Conservation (phyloP, 352 stramenopile genomes). For the Hyaloperonospora arabidopsidis region DNA sequence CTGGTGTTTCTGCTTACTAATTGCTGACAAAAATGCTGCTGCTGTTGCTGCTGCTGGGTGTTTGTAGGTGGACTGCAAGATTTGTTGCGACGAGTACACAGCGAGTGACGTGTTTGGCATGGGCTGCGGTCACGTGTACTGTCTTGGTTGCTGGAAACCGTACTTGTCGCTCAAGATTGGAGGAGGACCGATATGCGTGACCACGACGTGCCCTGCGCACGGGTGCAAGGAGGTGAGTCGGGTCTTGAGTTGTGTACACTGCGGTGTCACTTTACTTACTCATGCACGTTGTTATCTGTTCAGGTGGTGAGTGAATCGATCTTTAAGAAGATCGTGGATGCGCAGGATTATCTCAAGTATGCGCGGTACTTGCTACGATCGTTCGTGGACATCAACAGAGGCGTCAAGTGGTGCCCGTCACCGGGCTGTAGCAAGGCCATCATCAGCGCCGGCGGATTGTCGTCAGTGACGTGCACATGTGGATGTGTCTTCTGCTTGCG, state of each 20-base stretch:
- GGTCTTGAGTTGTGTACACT: background rate
- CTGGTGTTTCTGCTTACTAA: background rate
- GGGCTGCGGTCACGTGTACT: conserved; percentile 97
- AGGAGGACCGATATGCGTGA: conserved; percentile 91
- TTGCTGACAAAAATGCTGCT: conserved; percentile 1
- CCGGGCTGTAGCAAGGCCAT: conserved; percentile 94
- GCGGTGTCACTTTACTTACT: background rate
- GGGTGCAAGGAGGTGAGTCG: conserved; percentile 87
- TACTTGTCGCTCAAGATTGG: conserved; percentile 83
- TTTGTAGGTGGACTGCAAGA: conserved; percentile 73
- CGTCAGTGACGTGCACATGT: conserved; percentile 75
- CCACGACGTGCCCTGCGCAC: conserved; percentile 92
- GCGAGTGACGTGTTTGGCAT: conserved; percentile 81
- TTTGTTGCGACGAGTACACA: conserved; percentile 91
- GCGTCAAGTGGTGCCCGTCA: conserved; percentile 95
- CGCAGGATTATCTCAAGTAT: conserved; percentile 84
- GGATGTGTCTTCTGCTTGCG: conserved; percentile 86
- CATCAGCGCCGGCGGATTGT: conserved; percentile 70
- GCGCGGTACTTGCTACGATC: conserved; percentile 89
- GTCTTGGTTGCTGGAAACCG: conserved; percentile 80
- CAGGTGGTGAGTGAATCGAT: conserved; percentile 60
- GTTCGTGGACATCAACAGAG: conserved; percentile 97
- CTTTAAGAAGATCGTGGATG: conserved; percentile 59
- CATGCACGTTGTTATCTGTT: background rate
- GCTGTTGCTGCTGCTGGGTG: background rate